These are phyloP conservation scores for Wickerhamiella parazyma DNA, from an alignment of 805 yeast species.

Conservation along the genomic window DNA sequence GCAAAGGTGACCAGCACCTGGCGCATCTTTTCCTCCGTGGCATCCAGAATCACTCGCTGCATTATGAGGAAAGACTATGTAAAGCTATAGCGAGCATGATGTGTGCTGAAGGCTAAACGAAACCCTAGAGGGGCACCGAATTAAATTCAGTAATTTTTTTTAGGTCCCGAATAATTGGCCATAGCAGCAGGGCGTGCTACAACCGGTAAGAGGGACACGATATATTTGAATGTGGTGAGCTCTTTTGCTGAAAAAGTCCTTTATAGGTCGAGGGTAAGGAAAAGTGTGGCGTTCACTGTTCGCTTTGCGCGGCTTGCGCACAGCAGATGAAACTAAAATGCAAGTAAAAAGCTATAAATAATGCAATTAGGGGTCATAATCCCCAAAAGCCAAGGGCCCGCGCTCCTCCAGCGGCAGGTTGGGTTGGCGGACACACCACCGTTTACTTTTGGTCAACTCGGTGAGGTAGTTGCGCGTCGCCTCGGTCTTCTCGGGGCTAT, in stretches of 20 bases:
- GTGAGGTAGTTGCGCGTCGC: not conserved
- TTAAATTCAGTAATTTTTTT: not conserved
- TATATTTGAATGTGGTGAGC: conserved; percentile 4
- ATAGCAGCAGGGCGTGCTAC: conserved; percentile 6
- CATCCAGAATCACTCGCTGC: conserved; percentile 18
- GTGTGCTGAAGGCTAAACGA: not conserved
- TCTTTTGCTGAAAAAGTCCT: not conserved
- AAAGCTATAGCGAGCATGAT: not conserved
- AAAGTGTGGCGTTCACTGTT: too few species aligned
- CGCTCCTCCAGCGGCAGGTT: too few species aligned
- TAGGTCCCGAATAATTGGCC: not conserved
- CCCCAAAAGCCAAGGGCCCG: too few species aligned
- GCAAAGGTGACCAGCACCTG: conserved; percentile 24
- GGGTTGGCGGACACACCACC: too few species aligned
- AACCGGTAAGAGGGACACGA: conserved; percentile 7
- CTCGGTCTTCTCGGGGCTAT: conserved; percentile 13
- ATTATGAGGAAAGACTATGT: not conserved
- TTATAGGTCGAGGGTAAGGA: not conserved
- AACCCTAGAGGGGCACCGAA: not conserved
- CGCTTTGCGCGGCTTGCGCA: too few species aligned
- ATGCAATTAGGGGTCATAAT: too few species aligned
- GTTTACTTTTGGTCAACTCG: not conserved
- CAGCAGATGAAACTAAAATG: too few species aligned
- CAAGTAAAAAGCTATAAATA: too few species aligned
- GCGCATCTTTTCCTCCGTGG: conserved; percentile 23